Evolutionary conservation across 768 basidiomycete genomes (phyloP).

Genomic region (Termitomyces sp.): DNA sequence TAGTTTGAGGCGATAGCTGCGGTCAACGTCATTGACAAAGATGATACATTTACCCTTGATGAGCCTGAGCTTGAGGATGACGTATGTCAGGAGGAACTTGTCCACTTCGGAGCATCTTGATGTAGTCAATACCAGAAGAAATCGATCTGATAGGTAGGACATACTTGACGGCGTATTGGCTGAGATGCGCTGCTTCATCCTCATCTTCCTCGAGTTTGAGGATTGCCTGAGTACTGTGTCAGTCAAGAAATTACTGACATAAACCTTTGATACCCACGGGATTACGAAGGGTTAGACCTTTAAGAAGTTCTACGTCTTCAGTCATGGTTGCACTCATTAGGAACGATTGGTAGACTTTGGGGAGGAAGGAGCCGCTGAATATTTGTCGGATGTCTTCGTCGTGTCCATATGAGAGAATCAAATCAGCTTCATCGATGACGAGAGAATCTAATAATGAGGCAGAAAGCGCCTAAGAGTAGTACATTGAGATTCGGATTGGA

Average conservation of each 20-base stretch:
- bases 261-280: slow-evolving; percentile 55
- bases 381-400: slow-evolving; percentile 82
- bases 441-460: slow-evolving; percentile 75
- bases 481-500: background rate
- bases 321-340: slow-evolving; percentile 98
- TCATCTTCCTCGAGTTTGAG: slow-evolving; percentile 87
- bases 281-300: slow-evolving; percentile 82
- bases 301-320: slow-evolving; percentile 89
- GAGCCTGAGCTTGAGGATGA: slow-evolving; percentile 94
- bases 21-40: slow-evolving; percentile 95
- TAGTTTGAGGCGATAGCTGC: slow-evolving; percentile 93
- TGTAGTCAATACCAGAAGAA: too few species aligned
- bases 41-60: slow-evolving; percentile 95
- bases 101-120: slow-evolving; percentile 92
- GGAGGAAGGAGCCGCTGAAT: slow-evolving; percentile 67
- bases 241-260: background rate
- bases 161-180: slow-evolving; percentile 81
- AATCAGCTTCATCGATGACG: slow-evolving; percentile 96
- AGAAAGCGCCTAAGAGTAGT: slow-evolving; percentile 50
- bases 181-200: slow-evolving; percentile 77
- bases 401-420: slow-evolving; percentile 95
- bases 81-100: slow-evolving; percentile 95
- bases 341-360: slow-evolving; percentile 86
- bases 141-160: slow-evolving; percentile 19
- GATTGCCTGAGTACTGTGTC: slow-evolving; percentile 54